Evolutionary conservation across 2,329 filamentous ascomycete genomes (phyloP).

Genomic region (Botrytis fabae): DNA sequence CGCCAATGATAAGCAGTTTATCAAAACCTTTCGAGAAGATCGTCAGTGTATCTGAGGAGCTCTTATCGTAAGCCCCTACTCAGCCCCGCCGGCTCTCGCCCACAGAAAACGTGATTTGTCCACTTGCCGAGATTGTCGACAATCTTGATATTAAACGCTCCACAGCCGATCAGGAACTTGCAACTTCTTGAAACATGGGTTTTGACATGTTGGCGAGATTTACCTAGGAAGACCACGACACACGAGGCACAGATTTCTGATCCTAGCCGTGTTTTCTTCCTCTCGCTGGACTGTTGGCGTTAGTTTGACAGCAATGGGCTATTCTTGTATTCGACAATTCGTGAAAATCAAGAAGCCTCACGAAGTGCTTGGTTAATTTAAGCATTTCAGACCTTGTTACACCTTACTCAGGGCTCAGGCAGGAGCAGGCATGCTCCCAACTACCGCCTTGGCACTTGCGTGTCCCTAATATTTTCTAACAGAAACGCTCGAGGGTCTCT

Average conservation of each 20-base stretch:
- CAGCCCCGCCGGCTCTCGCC: not conserved
- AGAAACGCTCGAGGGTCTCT: not conserved
- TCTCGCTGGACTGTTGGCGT: not conserved
- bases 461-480: not conserved
- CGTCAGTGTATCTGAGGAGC: not conserved
- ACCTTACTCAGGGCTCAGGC: not conserved
- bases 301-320: not conserved
- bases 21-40: conserved; percentile 5
- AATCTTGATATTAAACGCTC: not conserved
- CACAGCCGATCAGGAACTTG: conserved; percentile 1
- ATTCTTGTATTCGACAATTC: not conserved
- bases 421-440: not conserved
- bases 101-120: not conserved
- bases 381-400: not conserved
- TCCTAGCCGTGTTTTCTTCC: not conserved
- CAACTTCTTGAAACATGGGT: not conserved
- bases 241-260: not conserved
- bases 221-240: not conserved
- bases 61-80: not conserved
- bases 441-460: conserved; percentile 16
- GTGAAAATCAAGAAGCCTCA: not conserved
- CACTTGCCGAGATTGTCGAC: not conserved
- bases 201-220: not conserved
- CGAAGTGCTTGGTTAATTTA: not conserved
- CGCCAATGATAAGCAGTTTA: not conserved